A percentile compares a stretch with the other conserved stretches of the same genome.
phyloP scores from a whole-genome alignment of 2,329 filamentous ascomycete genomes.

The Chaetothyriales sp. region DNA sequence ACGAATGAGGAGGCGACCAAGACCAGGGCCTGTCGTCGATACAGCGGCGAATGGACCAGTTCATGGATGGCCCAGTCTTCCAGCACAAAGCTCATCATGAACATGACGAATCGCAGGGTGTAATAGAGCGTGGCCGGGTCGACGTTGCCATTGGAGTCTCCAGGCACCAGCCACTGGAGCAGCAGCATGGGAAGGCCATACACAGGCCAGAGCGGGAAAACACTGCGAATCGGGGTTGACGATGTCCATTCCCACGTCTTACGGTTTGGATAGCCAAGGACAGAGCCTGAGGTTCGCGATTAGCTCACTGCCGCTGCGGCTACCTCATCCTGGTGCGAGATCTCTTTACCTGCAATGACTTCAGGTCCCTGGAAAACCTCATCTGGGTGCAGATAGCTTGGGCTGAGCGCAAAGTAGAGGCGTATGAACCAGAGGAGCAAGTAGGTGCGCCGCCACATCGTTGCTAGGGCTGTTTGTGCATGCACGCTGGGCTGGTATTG shows the following conservation, averaged over 20 bases:
- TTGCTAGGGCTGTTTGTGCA: conserved; percentile 9
- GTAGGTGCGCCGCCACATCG: conserved; percentile 86
- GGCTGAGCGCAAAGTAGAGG: conserved; percentile 83
- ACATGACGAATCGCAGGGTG: conserved; percentile 78
- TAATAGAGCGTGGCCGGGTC: conserved; percentile 82
- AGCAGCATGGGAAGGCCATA: conserved; percentile 91
- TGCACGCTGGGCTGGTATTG: background rate
- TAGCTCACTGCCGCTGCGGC: background rate
- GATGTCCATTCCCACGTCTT: conserved; percentile 94
- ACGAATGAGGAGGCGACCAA: conserved; percentile 93
- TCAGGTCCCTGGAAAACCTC: conserved; percentile 98
- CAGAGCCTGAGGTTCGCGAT: conserved; percentile 49
- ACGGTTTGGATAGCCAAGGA: conserved; percentile 80
- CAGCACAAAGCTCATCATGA: conserved; percentile 83
- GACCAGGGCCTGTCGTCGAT: conserved; percentile 58
- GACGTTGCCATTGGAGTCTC: conserved; percentile 61
- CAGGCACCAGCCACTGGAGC: conserved; percentile 81
- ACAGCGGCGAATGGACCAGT: conserved; percentile 58
- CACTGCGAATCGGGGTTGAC: conserved; percentile 75
- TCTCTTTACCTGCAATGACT: conserved; percentile 70
- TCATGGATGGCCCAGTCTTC: conserved; percentile 97
- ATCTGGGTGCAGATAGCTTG: conserved; percentile 94
- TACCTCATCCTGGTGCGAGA: background rate
- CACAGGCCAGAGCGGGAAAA: conserved; percentile 89
- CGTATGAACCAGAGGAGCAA: conserved; percentile 70